phyloP scores from a whole-genome alignment of 768 basidiomycete genomes.

The Tylopilus cervinicoccineus region DNA sequence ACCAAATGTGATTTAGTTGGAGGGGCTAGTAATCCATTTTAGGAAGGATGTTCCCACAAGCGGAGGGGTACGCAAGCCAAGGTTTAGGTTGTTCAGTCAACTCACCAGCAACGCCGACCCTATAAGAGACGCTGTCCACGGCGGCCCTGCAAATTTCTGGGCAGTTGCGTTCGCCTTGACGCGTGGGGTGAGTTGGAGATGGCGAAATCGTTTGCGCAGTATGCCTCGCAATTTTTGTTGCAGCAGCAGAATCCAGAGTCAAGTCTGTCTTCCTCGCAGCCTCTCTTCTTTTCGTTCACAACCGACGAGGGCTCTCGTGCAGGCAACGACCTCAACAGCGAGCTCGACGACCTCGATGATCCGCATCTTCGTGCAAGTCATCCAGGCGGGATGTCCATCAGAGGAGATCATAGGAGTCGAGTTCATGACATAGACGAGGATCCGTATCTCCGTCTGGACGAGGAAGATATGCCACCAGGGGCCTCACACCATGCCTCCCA shows the following conservation, averaged over 20 bases:
- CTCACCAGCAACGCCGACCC: constrained; percentile 14
- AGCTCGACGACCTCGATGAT: constrained; percentile 73
- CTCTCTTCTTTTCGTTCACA: constrained; percentile 86
- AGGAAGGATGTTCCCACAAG: constrained; percentile 19
- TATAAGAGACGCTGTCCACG: constrained; percentile 10
- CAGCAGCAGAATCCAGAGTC: constrained; percentile 50
- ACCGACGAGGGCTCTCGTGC: constrained; percentile 63
- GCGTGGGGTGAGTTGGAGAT: constrained; percentile 29
- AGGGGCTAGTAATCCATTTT: constrained; percentile 1
- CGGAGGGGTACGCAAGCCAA: constrained; percentile 19
- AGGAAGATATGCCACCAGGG: constrained; percentile 50
- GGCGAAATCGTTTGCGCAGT: constrained; percentile 74
- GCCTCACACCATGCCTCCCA: constrained; percentile 34
- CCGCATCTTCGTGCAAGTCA: constrained; percentile 55
- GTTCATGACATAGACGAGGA: constrained; percentile 52
- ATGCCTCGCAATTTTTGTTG: constrained; percentile 78
- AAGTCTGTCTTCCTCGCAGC: constrained; percentile 61
- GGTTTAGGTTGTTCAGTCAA: constrained; percentile 15
- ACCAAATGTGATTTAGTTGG: too few relatives aligned
- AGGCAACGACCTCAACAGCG: constrained; percentile 43
- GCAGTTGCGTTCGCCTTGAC: constrained; percentile 13
- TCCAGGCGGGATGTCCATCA: constrained; percentile 31
- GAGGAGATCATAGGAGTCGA: constrained; percentile 27
- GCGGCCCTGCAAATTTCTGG: constrained; percentile 7
- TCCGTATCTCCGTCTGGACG: constrained; percentile 74